Percentiles rank a stretch among this genome's conserved stretches.
Conservation (phyloP, 1,284 basidiomycete species). For the Coniferiporia sulphurascens region DNA sequence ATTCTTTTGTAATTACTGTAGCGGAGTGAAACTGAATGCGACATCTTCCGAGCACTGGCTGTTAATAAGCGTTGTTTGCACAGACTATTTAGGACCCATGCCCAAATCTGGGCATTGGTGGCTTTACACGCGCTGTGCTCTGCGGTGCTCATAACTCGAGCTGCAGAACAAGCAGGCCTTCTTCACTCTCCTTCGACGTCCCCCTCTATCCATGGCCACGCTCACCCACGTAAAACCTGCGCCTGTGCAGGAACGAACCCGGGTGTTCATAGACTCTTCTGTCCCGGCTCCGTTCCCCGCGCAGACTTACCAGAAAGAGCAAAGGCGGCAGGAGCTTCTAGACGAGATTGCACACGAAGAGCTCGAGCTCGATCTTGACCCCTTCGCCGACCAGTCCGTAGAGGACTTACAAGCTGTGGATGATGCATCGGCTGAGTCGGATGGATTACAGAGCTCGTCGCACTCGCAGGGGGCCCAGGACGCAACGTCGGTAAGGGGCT, state of each 20-base stretch:
- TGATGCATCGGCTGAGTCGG: background rate
- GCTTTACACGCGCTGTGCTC: background rate
- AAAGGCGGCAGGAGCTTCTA: constrained; percentile 11
- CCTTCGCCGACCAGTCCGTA: constrained; percentile 10
- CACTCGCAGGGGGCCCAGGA: background rate
- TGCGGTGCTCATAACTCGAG: background rate
- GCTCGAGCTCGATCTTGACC: constrained; percentile 7
- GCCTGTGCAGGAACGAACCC: background rate
- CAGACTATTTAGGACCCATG: too few relatives aligned
- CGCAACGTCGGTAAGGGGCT: background rate
- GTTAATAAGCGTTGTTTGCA: too few relatives aligned
- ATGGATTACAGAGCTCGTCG: constrained; percentile 1
- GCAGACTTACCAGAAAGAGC: constrained; percentile 15
- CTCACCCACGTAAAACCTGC: constrained; percentile 6
- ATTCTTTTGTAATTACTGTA: too few relatives aligned
- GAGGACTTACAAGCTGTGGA: constrained; percentile 3
- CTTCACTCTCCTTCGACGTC: constrained; percentile 2
- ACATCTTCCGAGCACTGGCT: too few relatives aligned
- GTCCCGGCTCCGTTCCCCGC: constrained; percentile 28
- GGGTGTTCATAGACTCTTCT: constrained; percentile 24
- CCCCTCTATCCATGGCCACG: constrained; percentile 19
- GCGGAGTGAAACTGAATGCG: too few relatives aligned
- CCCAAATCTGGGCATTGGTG: background rate
- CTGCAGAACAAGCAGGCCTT: background rate
- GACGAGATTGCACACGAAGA: constrained; percentile 13